Base-by-base conservation (phyloP, 106 monocot species). In the Posidonia australis region DNA sequence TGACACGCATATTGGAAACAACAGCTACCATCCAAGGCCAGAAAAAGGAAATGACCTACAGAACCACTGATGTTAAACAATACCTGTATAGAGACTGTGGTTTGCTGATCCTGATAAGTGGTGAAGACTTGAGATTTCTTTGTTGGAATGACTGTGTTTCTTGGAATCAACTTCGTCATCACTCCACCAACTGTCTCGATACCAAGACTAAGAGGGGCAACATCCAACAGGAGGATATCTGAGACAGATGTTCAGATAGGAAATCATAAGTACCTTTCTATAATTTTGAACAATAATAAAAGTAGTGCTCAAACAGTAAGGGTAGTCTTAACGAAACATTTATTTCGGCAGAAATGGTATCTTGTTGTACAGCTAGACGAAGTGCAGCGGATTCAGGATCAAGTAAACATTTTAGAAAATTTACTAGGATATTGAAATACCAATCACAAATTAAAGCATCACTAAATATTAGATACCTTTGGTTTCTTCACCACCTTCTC, bases 41-140 rank as follows among this genome's bases (percentile, higher is more conserved):
- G n/a, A n/a, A n/a, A n/a, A n/a, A n/a, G n/a, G n/a, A n/a, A n/a
- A n/a, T n/a, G n/a, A n/a, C n/a, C n/a, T n/a, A n/a, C n/a, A n/a
- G n/a, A n/a, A n/a, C n/a, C n/a, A n/a, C n/a, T n/a, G n/a, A n/a
- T n/a, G n/a, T 46, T 59, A 44, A 18, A 11, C 17, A 20, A 29
- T 17, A 67, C 72, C 71, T 72, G 67, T 18, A 77, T 77, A 13
- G 77, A 68, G 24, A 81, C 81, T n/a, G 51, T 32, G 18, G 77
- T 77, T 20, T 81, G 81, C 43, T 77, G 66, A 26, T 81, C 81
- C 59, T 77, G 51, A 47, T 77, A 77, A 13, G 81, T 81, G 14
- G 77, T 73, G 69, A 81, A 77, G 5, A 77, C 58, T 60, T 81
- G 81, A 18, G 76, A 77, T 60, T 81, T 81, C 77, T 81, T 81